Percentiles rank a stretch among this genome's conserved stretches.
These are phyloP conservation scores for Parietichytrium sp. DNA, from an alignment of 108 stramenopile genomes.

Conservation along the genomic window DNA sequence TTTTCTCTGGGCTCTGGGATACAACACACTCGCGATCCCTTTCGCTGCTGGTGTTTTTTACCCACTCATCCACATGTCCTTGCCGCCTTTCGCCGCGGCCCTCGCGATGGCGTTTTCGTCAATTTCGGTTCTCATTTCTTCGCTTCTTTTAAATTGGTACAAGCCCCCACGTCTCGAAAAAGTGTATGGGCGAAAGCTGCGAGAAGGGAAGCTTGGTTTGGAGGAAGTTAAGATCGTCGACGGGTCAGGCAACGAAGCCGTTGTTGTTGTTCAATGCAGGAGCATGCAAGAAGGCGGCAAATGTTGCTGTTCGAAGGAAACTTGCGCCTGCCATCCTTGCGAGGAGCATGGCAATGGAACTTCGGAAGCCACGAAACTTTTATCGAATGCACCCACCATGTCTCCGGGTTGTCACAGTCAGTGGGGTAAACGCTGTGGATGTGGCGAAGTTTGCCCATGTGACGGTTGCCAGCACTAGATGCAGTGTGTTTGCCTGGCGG, in stretches of 20 bases:
- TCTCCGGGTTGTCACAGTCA: too few species aligned
- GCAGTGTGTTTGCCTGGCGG: too few species aligned
- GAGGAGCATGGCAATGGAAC: conserved; percentile 36
- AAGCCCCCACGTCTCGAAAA: not conserved
- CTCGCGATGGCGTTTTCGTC: conserved; percentile 86
- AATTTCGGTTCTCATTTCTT: conserved; percentile 58
- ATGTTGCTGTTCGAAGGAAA: not conserved
- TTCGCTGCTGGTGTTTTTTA: conserved; percentile 90
- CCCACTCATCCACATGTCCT: conserved; percentile 71
- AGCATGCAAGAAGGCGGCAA: not conserved
- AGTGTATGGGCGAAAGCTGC: not conserved
- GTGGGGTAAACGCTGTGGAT: too few species aligned
- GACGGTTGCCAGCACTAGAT: too few species aligned
- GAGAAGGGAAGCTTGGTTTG: not conserved
- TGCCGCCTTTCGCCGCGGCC: conserved; percentile 88
- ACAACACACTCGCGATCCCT: conserved; percentile 91
- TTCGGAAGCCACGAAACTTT: too few species aligned
- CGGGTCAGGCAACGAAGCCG: not conserved
- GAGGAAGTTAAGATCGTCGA: not conserved
- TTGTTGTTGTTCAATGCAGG: not conserved
- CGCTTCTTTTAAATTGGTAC: conserved; percentile 52
- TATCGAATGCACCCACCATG: too few species aligned
- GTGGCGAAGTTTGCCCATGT: too few species aligned
- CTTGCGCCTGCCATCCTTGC: not conserved
- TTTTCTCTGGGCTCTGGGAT: conserved; percentile 86